Conservation (phyloP, 192 early-diverging fungal species). For the Phlyctochytrium planicorne region DNA sequence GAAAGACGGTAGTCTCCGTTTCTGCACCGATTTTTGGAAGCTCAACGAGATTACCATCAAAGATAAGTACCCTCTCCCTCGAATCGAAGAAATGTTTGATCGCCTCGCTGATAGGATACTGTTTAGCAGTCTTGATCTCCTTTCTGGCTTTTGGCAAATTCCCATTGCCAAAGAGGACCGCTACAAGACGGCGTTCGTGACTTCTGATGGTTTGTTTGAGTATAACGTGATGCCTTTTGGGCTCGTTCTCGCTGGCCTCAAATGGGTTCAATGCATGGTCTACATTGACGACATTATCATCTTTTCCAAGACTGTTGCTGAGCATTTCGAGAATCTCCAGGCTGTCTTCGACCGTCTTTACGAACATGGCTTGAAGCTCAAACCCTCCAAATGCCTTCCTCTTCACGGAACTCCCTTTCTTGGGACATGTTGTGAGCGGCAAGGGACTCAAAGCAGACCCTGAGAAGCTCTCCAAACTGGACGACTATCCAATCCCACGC, state of each 20-base stretch:
- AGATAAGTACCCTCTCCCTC: slow-evolving; percentile 52
- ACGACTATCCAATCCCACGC: slow-evolving; percentile 22
- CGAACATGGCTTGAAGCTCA: slow-evolving; percentile 30
- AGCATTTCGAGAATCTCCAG: slow-evolving; percentile 32
- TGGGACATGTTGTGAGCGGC: slow-evolving; percentile 33
- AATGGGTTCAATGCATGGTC: slow-evolving; percentile 27
- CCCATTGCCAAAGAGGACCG: slow-evolving; percentile 13
- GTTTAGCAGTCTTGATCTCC: slow-evolving; percentile 50
- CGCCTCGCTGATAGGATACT: slow-evolving; percentile 15
- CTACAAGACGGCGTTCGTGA: slow-evolving; percentile 25
- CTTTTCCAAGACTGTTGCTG: slow-evolving; percentile 30
- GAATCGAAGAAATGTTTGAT: slow-evolving; percentile 46
- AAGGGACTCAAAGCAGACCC: slow-evolving; percentile 28
- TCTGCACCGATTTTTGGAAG: slow-evolving; percentile 54
- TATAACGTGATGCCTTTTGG: slow-evolving; percentile 44
- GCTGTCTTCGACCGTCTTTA: slow-evolving; percentile 25
- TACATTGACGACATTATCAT: slow-evolving; percentile 49
- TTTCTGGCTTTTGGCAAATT: slow-evolving; percentile 38
- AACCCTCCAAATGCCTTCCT: slow-evolving; percentile 42
- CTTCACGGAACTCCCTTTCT: slow-evolving; percentile 27
- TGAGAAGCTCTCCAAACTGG: slow-evolving; percentile 28
- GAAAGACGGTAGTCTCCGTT: slow-evolving; percentile 44
- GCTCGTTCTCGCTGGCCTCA: slow-evolving; percentile 28
- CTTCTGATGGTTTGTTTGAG: slow-evolving; percentile 31
- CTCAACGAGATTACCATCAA: slow-evolving; percentile 44